Conservation (phyloP, 2,329 filamentous ascomycete species). For the Hortaea sp. region DNA sequence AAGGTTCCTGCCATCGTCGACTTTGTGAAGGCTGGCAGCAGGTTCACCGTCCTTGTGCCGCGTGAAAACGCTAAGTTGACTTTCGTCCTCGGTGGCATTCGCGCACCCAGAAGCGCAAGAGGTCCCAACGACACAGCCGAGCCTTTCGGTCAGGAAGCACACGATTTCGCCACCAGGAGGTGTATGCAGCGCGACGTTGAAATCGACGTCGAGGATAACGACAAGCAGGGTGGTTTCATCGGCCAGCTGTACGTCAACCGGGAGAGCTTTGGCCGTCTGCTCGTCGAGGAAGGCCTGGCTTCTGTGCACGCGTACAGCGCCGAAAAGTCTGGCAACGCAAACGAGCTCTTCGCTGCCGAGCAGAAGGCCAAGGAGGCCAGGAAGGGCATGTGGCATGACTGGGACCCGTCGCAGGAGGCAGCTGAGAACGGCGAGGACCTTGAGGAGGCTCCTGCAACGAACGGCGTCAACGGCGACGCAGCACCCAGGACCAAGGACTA, state of each 20-base stretch:
- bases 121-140: conserved; percentile 73
- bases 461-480: conserved; percentile 36
- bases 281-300: conserved; percentile 89
- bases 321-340: conserved; percentile 83
- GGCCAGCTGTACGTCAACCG: conserved; percentile 87
- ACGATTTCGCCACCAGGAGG: conserved; percentile 79
- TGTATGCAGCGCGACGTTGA: conserved; percentile 93
- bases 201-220: conserved; percentile 86
- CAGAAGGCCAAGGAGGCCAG: conserved; percentile 77
- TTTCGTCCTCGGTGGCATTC: conserved; percentile 86
- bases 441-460: conserved; percentile 37
- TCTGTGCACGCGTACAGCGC: conserved; percentile 91
- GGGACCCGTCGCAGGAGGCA: conserved; percentile 79
- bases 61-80: conserved; percentile 91
- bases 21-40: conserved; percentile 93
- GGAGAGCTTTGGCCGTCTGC: conserved; percentile 86
- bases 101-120: conserved; percentile 76
- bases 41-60: conserved; percentile 85
- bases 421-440: conserved; percentile 36
- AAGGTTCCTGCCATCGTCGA: conserved; percentile 89
- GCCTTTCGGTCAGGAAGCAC: conserved; percentile 88
- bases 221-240: conserved; percentile 97
- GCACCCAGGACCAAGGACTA: conserved; percentile 68
- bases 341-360: conserved; percentile 80
- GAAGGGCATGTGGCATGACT: conserved; percentile 88